Evolutionary conservation across 2,329 filamentous ascomycete genomes (phyloP), one percentile per base, ranked within the genome.

Genomic region (Xylariaceae sp.): DNA sequence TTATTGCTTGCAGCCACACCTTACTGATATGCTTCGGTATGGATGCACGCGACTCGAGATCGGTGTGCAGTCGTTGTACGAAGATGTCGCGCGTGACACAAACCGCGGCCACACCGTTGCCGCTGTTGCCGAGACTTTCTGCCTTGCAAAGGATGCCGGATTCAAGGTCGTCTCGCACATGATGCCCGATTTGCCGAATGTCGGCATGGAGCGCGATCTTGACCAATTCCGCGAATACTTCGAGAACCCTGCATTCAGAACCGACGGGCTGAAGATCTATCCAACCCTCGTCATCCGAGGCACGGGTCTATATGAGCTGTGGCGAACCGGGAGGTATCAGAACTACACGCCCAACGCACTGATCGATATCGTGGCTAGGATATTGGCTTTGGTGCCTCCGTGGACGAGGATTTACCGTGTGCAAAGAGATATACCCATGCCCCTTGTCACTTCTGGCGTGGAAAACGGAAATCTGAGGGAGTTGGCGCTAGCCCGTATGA

Each of bases 161-260:
- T 98, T 95, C 75, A 98, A 98, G 64, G 92, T 98, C 1, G 92
- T 98, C 47, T 94, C 87, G 51, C 92, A 98, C 66, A 98, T 98
- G 92, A 98, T 98, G 92, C 92, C 92, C 1, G 92, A 98, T 60
- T 67, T 98, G 33, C 92, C 92, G 3, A 98, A 98, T 55, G 92
- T 98, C 2, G 92, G 92, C 40, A 95, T 97, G 85, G 94, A 98
- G 66, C 83, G 92, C 54, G 92, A 98, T 59, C 72, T 98, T 30
- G 89, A 94, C 57, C 92, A 98, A 54, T 98, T 98, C 64, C 78
- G 87, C 48, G 94, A 98, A 60, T 98, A 98, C 62, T 98, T 98
- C 55, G 88, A 95, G 59, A 97, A 88, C 60, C 92, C 92, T 1
- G 88, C 81, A 29, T 98, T 98, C 69, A 78, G 92, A 43, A 98